These are phyloP conservation scores for Mentha longifolia DNA, from an alignment of 257 asterid genomes.

Conservation along the genomic window DNA sequence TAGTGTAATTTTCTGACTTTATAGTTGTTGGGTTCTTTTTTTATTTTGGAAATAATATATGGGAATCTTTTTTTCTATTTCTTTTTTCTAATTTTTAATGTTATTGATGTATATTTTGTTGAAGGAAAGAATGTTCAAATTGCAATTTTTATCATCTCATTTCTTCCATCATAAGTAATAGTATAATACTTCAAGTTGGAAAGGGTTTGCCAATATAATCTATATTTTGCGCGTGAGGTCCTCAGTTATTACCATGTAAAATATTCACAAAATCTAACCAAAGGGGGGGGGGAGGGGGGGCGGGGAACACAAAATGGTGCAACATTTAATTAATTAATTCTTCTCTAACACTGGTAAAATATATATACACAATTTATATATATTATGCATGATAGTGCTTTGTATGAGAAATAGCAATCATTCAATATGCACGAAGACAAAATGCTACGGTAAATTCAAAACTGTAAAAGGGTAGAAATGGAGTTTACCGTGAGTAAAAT, in stretches of 20 bases:
- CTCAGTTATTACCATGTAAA: not conserved
- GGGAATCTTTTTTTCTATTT: not conserved
- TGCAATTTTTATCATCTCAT: not conserved
- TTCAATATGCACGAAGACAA: too few species aligned
- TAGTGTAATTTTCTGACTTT: conserved; percentile 5
- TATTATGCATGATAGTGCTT: too few species aligned
- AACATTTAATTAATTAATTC: not conserved
- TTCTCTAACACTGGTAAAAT: too few species aligned
- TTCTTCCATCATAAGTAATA: not conserved
- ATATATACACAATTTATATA: too few species aligned
- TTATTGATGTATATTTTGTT: not conserved
- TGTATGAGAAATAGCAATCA: too few species aligned
- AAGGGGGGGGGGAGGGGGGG: too few species aligned
- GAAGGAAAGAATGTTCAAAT: not conserved
- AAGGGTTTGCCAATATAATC: not conserved
- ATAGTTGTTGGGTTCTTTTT: too few species aligned
- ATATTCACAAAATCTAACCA: not conserved
- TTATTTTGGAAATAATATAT: too few species aligned
- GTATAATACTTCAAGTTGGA: too few species aligned
- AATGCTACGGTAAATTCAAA: too few species aligned
- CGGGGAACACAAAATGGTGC: not conserved
- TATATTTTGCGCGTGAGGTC: not conserved
- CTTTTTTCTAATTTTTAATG: not conserved
- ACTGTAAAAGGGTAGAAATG: too few species aligned
- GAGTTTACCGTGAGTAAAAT: too few species aligned